Percentiles rank a stretch among this genome's conserved stretches.
phyloP scores from a whole-genome alignment of 495 filamentous ascomycete genomes.

The Ascobolus immersus region DNA sequence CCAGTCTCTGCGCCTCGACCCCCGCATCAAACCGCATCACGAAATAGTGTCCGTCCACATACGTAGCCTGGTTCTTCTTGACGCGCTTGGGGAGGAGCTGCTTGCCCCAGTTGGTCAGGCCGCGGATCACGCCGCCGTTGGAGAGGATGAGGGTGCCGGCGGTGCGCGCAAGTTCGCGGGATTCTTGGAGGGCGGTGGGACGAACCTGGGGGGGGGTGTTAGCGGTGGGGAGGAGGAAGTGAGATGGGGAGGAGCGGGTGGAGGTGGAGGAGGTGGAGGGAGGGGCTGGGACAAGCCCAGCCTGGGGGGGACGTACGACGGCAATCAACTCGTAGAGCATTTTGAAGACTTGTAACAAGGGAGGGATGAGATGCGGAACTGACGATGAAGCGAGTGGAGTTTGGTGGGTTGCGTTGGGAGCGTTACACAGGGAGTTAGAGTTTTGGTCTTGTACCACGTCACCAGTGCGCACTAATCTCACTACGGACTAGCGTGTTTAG shows the following conservation, averaged over 20 bases:
- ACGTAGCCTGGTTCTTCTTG: conserved; percentile 48
- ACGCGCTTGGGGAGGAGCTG: conserved; percentile 55
- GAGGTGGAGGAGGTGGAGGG: background rate
- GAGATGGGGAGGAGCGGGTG: conserved; percentile 46
- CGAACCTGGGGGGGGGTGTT: conserved; percentile 3
- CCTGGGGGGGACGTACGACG: conserved; percentile 34
- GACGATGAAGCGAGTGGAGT: too few species aligned
- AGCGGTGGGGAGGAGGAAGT: conserved; percentile 32
- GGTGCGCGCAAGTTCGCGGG: conserved; percentile 43
- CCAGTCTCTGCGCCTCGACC: conserved; percentile 38
- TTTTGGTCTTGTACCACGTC: too few species aligned
- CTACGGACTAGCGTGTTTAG: too few species aligned
- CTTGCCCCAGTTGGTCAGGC: conserved; percentile 78
- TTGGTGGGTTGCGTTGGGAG: too few species aligned
- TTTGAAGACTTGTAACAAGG: too few species aligned
- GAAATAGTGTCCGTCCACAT: conserved; percentile 81
- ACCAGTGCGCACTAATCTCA: too few species aligned
- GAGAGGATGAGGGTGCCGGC: conserved; percentile 61
- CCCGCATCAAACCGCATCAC: conserved; percentile 82
- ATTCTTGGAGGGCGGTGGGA: conserved; percentile 1
- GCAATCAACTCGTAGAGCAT: conserved; percentile 98
- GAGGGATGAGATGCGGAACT: too few species aligned
- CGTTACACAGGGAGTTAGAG: too few species aligned
- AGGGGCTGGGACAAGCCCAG: background rate
- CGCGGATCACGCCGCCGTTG: conserved; percentile 71